Conservation (phyloP, 1,139 yeast species). For the Geotrichum reessii region DNA sequence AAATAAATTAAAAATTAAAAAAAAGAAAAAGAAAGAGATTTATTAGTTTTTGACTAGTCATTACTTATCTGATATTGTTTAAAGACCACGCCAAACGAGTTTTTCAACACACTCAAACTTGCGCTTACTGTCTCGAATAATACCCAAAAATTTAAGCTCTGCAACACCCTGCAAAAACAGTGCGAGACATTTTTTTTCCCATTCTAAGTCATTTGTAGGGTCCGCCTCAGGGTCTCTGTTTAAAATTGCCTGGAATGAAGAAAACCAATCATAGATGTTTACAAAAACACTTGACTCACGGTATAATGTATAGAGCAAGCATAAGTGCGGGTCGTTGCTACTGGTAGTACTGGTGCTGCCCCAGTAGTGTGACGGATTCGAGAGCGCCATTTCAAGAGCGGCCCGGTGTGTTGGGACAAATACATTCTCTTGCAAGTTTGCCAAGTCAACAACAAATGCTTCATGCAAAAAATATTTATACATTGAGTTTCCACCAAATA, state of each 20-base stretch:
- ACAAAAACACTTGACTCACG: conserved; percentile 74
- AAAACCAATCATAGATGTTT: conserved; percentile 71
- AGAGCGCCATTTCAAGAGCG: conserved; percentile 35
- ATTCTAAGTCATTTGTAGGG: conserved; percentile 27
- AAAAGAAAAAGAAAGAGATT: background rate
- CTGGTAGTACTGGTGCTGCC: conserved; percentile 18
- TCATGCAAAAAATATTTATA: conserved; percentile 25
- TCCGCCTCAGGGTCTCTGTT: conserved; percentile 25
- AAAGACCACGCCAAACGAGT: conserved; percentile 54
- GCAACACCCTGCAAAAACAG: conserved; percentile 55
- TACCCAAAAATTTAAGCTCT: conserved; percentile 51
- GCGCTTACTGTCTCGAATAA: conserved; percentile 45
- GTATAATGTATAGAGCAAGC: conserved; percentile 59
- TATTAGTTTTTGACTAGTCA: no score
- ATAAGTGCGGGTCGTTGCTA: conserved; percentile 47
- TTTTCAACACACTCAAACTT: conserved; percentile 54
- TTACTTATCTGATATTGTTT: no score
- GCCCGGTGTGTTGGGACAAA: conserved; percentile 41
- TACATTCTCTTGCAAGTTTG: conserved; percentile 30
- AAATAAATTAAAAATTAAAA: background rate
- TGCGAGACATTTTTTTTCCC: conserved; percentile 50
- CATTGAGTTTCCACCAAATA: conserved; percentile 1
- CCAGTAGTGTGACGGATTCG: conserved; percentile 36
- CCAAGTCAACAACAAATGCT: conserved; percentile 26
- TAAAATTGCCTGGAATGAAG: conserved; percentile 57